Conservation (phyloP, 805 yeast species). For the Nakazawaea wickerhamii region DNA sequence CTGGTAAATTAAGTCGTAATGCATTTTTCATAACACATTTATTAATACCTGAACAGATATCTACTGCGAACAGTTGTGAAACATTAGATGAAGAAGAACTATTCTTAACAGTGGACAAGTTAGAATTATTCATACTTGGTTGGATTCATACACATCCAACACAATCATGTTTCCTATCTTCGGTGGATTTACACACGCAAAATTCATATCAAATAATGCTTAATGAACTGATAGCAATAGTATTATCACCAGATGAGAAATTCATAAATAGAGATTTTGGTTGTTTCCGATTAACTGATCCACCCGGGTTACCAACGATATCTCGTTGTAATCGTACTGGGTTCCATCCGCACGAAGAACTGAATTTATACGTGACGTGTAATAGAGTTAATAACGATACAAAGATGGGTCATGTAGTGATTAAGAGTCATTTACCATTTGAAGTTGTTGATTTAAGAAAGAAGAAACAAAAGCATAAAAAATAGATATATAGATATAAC, state of each 20-base stretch:
- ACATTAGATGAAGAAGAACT: conserved; percentile 56
- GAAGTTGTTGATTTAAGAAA: conserved; percentile 42
- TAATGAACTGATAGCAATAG: conserved; percentile 65
- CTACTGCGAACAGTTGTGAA: conserved; percentile 57
- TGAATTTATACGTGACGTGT: conserved; percentile 44
- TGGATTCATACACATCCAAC: conserved; percentile 78
- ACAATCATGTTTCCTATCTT: conserved; percentile 62
- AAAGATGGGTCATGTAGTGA: conserved; percentile 43
- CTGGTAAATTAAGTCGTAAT: conserved; percentile 55
- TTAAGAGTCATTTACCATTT: conserved; percentile 41
- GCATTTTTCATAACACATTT: conserved; percentile 61
- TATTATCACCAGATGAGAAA: conserved; percentile 48
- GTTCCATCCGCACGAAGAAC: conserved; percentile 60
- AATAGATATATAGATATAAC: not conserved
- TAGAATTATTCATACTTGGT: conserved; percentile 58
- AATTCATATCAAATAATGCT: conserved; percentile 65
- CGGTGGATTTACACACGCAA: conserved; percentile 65
- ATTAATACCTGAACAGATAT: conserved; percentile 57
- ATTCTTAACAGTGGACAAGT: conserved; percentile 48
- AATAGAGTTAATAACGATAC: conserved; percentile 25
- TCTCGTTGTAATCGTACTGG: conserved; percentile 44
- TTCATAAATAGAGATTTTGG: conserved; percentile 42
- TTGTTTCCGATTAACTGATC: conserved; percentile 56
- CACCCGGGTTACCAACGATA: conserved; percentile 54
- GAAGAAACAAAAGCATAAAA: not conserved